Evolutionary conservation across 768 basidiomycete species (phyloP).

Genomic region (Hygrocybe coccinea): DNA sequence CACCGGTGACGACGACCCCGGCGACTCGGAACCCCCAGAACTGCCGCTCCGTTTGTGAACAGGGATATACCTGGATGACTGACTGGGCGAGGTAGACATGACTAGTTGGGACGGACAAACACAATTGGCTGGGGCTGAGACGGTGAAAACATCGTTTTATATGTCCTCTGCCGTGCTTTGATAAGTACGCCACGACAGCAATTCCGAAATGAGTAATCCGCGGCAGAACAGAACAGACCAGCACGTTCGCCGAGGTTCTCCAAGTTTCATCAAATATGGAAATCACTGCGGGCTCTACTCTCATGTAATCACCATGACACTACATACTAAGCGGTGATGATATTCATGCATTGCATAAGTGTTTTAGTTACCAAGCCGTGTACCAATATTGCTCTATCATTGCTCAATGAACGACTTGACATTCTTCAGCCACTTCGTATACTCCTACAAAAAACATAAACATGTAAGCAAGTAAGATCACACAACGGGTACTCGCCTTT

Average conservation of each 20-base stretch:
- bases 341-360: not conserved
- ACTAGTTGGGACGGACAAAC: conserved; percentile 7
- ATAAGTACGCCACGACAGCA: no score
- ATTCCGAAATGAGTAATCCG: no score
- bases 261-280: no score
- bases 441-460: conserved; percentile 56
- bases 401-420: conserved; percentile 80
- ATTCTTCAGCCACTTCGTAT: conserved; percentile 80
- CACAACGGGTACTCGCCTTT: conserved; percentile 40
- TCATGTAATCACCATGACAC: not conserved
- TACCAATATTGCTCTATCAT: no score
- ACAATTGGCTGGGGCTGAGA: conserved; percentile 10
- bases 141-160: no score
- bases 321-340: conserved; percentile 5
- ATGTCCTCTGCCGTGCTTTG: no score
- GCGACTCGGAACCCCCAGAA: conserved; percentile 4
- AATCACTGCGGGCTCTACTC: no score
- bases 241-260: no score
- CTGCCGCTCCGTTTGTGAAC: conserved; percentile 33
- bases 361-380: conserved; percentile 3
- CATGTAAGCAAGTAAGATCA: conserved; percentile 8
- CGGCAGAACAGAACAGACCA: no score
- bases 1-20: not conserved
- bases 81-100: conserved; percentile 12
- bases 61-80: conserved; percentile 34